Conservation (phyloP, 2,329 filamentous ascomycete genomes). For the Bimuria novae-zelandiae region DNA sequence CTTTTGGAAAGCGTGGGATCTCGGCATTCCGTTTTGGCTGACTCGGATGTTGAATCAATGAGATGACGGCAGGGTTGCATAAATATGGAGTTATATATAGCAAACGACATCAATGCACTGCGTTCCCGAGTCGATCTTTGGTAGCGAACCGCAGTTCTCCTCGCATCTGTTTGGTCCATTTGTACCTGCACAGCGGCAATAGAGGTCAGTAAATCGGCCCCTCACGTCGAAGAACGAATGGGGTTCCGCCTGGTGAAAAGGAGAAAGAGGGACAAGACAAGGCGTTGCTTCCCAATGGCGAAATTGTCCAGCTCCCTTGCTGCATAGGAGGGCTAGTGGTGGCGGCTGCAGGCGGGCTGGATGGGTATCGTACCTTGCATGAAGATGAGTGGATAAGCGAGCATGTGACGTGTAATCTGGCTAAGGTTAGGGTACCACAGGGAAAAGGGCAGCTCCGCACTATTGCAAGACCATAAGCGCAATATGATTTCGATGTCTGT, state of each 20-base stretch:
- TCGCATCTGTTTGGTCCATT: neutral
- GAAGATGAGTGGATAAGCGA: conserved; percentile 11
- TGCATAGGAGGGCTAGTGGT: neutral
- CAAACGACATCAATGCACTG: conserved; percentile 11
- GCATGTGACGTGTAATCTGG: conserved; percentile 17
- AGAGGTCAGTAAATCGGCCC: neutral
- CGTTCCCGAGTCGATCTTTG: neutral
- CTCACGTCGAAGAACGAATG: neutral
- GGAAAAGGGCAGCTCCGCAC: neutral
- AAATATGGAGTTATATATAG: conserved; percentile 16
- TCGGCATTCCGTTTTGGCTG: neutral
- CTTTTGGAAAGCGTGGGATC: neutral
- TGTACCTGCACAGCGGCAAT: neutral
- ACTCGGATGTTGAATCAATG: neutral
- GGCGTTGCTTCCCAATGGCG: conserved; percentile 16
- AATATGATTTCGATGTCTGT: neutral
- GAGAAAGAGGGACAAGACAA: neutral
- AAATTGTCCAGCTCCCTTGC: conserved; percentile 19
- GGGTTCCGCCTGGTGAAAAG: neutral
- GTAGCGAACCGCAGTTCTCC: neutral
- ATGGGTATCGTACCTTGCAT: conserved; percentile 31
- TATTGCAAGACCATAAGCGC: conserved; percentile 6
- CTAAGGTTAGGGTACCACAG: conserved; percentile 15
- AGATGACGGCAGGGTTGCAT: neutral
- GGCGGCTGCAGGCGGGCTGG: conserved; percentile 5